Conservation (phyloP, 164 flowering plant species). For the Vitis amurensis region DNA sequence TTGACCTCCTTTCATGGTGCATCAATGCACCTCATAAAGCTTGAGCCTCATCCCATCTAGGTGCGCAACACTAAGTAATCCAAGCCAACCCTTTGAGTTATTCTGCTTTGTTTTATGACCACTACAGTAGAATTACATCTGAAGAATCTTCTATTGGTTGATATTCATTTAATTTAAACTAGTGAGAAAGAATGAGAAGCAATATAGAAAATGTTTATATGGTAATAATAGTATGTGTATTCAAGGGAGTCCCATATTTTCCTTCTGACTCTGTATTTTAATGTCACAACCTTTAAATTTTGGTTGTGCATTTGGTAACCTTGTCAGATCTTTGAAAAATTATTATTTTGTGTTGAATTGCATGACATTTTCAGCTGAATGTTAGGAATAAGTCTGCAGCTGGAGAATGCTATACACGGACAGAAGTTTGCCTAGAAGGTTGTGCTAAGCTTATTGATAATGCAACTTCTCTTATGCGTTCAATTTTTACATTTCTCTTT, state of each 20-base stretch:
- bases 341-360: background rate
- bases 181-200: no score
- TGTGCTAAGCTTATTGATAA: constrained; percentile 7
- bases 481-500: background rate
- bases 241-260: no score
- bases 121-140: no score
- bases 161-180: no score
- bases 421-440: constrained; percentile 98
- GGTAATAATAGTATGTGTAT: no score
- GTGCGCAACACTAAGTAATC: no score
- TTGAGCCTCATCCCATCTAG: background rate
- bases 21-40: background rate
- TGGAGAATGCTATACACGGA: constrained; percentile 79
- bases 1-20: background rate
- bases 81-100: no score
- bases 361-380: constrained; percentile 65
- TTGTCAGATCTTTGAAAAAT: background rate
- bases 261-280: no score
- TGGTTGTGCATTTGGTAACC: background rate
- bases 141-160: no score
- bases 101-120: no score
- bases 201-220: no score
- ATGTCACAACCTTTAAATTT: background rate
- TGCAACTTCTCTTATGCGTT: background rate
- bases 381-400: constrained; percentile 97